Evolutionary conservation across 2,329 filamentous ascomycete species (phyloP).

Genomic region (Scedosporium boydii): DNA sequence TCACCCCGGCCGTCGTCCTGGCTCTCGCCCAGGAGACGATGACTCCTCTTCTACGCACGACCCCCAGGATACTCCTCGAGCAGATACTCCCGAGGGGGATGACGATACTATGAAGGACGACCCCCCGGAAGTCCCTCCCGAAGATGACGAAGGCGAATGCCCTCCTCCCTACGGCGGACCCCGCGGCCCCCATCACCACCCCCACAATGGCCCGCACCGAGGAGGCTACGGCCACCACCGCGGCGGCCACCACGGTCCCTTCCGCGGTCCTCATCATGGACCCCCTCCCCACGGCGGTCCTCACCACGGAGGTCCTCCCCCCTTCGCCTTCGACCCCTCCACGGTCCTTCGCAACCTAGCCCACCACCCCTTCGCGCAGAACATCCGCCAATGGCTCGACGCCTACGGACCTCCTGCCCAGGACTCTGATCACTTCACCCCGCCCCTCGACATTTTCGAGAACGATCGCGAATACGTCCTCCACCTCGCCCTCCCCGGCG

Average conservation of each 20-base stretch:
- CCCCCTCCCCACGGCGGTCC: constrained; percentile 14
- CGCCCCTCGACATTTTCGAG: constrained; percentile 69
- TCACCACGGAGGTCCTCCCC: constrained; percentile 14
- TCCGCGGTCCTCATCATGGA: constrained; percentile 14
- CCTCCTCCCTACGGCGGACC: constrained; percentile 15
- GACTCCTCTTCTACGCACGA: constrained; percentile 9
- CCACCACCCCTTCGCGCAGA: constrained; percentile 31
- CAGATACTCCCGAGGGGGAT: constrained; percentile 9
- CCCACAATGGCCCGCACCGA: constrained; percentile 10
- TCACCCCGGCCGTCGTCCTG: constrained; percentile 12
- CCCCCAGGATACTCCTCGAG: constrained; percentile 6
- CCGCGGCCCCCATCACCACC: constrained; percentile 16
- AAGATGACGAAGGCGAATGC: constrained; percentile 10
- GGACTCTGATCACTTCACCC: constrained; percentile 39
- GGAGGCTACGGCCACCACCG: constrained; percentile 11
- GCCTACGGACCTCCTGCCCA: constrained; percentile 9
- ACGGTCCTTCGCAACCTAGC: constrained; percentile 29
- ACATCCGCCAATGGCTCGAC: constrained; percentile 28
- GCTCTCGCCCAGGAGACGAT: constrained; percentile 13
- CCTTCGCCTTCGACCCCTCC: constrained; percentile 26
- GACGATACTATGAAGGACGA: constrained; percentile 10
- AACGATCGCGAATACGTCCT: constrained; percentile 56
- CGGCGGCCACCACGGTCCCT: constrained; percentile 12
- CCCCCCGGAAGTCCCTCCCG: neutral
- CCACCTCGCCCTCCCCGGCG: constrained; percentile 69